These are phyloP conservation scores for Omphalea diandra DNA, from an alignment of 441 rosid genomes.

Conservation along the genomic window DNA sequence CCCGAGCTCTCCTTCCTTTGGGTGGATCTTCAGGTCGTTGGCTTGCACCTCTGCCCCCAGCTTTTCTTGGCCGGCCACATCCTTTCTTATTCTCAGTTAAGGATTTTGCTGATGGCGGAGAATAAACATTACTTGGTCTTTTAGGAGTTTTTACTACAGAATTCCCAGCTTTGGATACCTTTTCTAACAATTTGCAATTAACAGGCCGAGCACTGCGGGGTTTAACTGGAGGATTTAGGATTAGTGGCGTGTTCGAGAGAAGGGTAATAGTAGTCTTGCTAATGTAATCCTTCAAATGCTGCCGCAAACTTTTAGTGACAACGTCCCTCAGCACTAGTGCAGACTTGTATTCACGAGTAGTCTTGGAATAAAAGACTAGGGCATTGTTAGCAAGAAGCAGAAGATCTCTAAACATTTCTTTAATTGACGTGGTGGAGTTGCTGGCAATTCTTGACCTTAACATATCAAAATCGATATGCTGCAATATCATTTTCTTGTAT, in stretches of 20 bases:
- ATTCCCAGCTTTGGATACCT: constrained; percentile 26
- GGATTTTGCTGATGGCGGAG: constrained; percentile 44
- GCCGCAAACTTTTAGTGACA: constrained; percentile 48
- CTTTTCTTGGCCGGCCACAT: constrained; percentile 32
- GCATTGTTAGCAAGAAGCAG: constrained; percentile 81
- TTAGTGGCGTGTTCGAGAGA: constrained; percentile 18
- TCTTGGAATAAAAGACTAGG: constrained; percentile 67
- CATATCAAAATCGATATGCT: constrained; percentile 74
- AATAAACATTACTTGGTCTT: constrained; percentile 26
- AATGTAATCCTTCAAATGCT: constrained; percentile 40
- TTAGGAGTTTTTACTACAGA: constrained; percentile 32
- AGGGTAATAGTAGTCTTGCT: constrained; percentile 29
- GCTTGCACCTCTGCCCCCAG: constrained; percentile 21
- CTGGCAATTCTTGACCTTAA: constrained; percentile 56
- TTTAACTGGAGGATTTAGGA: constrained; percentile 38
- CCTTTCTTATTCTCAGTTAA: constrained; percentile 37
- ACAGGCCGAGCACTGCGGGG: constrained; percentile 33
- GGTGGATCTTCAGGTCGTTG: constrained; percentile 27
- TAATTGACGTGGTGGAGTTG: constrained; percentile 41
- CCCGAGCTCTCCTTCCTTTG: constrained; percentile 40
- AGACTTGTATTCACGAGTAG: constrained; percentile 82
- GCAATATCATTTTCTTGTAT: constrained; percentile 72
- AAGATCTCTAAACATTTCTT: constrained; percentile 67
- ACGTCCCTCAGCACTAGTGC: constrained; percentile 57
- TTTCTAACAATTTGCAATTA: constrained; percentile 17